Conservation (phyloP, 2,329 filamentous ascomycete species). For the Diaporthe citriasiana region DNA sequence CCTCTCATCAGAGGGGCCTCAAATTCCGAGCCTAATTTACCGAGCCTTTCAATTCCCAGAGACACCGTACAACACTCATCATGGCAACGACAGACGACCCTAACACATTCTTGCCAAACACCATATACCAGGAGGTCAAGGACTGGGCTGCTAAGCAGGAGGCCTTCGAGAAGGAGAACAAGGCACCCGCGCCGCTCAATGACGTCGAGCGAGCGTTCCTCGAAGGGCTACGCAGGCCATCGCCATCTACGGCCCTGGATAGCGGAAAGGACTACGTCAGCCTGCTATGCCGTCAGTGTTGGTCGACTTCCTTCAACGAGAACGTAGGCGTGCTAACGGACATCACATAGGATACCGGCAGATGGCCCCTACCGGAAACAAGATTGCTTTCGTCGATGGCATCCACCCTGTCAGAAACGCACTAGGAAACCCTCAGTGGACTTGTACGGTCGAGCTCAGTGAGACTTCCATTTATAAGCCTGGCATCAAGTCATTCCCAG, state of each 20-base stretch:
- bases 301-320: neutral
- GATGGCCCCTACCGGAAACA: neutral
- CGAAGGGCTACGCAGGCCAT: constrained; percentile 48
- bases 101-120: neutral
- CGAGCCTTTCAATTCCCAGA: neutral
- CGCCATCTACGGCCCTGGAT: constrained; percentile 42
- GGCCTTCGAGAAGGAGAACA: constrained; percentile 50
- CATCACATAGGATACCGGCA: neutral
- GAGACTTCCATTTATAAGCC: constrained; percentile 42
- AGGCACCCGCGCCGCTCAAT: constrained; percentile 54
- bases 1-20: neutral
- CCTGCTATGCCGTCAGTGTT: constrained; percentile 53
- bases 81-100: constrained; percentile 39
- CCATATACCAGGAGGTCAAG: constrained; percentile 53
- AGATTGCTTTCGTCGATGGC: constrained; percentile 46
- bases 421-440: constrained; percentile 45
- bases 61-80: neutral
- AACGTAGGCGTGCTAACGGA: neutral
- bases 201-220: constrained; percentile 57
- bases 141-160: constrained; percentile 59
- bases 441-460: constrained; percentile 46
- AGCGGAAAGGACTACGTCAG: constrained; percentile 57
- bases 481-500: constrained; percentile 20
- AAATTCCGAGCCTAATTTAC: neutral
- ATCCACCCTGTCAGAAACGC: constrained; percentile 19